Percentiles rank a stretch among this genome's conserved stretches.
phyloP scores from a whole-genome alignment of 768 basidiomycete species.

The Termitomyces titanicus region DNA sequence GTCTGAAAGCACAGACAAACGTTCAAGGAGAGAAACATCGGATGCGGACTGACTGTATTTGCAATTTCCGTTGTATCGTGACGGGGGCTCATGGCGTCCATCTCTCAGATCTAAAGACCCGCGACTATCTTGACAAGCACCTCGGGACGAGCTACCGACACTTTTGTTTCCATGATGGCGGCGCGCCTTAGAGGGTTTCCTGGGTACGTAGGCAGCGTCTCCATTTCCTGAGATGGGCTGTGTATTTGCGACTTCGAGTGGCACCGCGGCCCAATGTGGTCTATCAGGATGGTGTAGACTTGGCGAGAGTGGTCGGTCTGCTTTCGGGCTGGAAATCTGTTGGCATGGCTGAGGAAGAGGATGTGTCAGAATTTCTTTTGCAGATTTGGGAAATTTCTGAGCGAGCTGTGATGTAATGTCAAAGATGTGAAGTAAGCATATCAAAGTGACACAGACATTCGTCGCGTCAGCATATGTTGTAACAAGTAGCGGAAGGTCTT shows the following conservation, averaged over 20 bases:
- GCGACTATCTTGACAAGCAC: background rate
- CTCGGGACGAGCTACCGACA: background rate
- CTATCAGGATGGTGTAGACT: conserved; percentile 10
- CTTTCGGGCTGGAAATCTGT: background rate
- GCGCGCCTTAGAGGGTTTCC: background rate
- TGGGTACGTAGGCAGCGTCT: background rate
- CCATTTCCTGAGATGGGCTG: background rate
- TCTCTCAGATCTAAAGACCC: background rate
- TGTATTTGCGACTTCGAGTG: background rate
- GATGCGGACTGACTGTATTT: background rate
- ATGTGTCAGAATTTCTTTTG: conserved; percentile 26
- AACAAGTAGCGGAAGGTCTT: background rate
- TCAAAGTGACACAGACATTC: background rate
- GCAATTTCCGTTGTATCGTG: background rate
- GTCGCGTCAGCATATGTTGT: background rate
- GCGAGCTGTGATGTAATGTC: conserved; percentile 24
- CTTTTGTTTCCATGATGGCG: background rate
- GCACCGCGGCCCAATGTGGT: conserved; percentile 15
- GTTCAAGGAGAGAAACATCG: background rate
- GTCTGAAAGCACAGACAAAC: background rate
- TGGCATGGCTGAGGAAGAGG: conserved; percentile 21
- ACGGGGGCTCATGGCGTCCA: conserved; percentile 4
- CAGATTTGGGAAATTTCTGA: conserved; percentile 28
- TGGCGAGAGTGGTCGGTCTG: background rate
- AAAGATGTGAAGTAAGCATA: background rate